phyloP scores from a whole-genome alignment of 2,329 filamentous ascomycete genomes.

The Venturia asperata region DNA sequence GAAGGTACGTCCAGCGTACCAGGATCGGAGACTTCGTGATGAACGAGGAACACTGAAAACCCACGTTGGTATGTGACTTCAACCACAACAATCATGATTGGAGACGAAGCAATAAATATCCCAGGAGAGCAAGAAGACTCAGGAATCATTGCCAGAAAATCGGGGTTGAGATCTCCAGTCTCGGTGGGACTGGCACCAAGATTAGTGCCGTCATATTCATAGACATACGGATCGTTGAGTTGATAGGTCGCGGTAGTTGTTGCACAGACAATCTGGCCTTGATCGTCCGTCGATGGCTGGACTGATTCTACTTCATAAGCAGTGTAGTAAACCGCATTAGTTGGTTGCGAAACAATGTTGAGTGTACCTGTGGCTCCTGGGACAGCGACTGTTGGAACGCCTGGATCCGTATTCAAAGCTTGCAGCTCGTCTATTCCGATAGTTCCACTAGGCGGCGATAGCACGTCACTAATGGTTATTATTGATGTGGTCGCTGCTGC shows the following conservation, averaged over 20 bases:
- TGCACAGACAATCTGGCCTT: constrained; percentile 1
- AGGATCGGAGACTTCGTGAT: constrained; percentile 17
- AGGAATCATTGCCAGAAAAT: constrained; percentile 8
- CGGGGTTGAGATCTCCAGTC: constrained; percentile 12
- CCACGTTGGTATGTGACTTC: constrained; percentile 18
- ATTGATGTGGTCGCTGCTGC: constrained; percentile 14
- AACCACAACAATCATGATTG: constrained; percentile 19
- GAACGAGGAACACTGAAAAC: constrained; percentile 17
- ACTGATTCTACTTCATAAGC: constrained; percentile 18
- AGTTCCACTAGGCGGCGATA: constrained; percentile 12
- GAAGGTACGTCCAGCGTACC: constrained; percentile 17
- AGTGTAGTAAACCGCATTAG: constrained; percentile 15
- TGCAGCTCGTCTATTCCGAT: background rate
- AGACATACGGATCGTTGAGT: constrained; percentile 1
- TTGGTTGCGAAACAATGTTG: constrained; percentile 4
- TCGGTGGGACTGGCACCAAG: constrained; percentile 1
- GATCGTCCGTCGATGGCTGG: background rate
- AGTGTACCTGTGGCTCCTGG: background rate
- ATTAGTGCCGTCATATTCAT: constrained; percentile 4
- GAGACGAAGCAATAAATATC: constrained; percentile 9
- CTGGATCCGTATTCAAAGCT: constrained; percentile 7
- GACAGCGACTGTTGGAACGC: constrained; percentile 6
- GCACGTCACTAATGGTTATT: constrained; percentile 15
- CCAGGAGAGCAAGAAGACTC: constrained; percentile 14
- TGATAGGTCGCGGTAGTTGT: constrained; percentile 17